Base-by-base conservation (phyloP, 2,329 filamentous ascomycete genomes). In the Phaeoacremonium minimum region DNA sequence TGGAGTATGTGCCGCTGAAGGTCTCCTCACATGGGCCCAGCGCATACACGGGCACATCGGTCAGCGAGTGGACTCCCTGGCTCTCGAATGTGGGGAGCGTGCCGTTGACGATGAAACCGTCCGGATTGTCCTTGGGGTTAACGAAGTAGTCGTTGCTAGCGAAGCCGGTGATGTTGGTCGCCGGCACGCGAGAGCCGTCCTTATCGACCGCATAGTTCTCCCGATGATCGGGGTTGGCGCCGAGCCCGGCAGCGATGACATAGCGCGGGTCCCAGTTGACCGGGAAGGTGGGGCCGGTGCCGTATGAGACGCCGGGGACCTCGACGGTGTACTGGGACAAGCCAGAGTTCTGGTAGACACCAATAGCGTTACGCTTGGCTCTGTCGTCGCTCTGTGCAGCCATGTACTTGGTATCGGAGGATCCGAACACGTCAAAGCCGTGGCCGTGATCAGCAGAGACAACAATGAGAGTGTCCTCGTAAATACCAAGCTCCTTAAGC, bases 371-470 rank as follows among this genome's bases (percentile, higher is more conserved):
- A 48, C 87, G 84, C 73, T 89, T 91, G 50, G 75, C 64, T 48
- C 87, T 83, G 56, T 85, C 78, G 14, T 72, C 70, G 6, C 69
- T 61, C 49, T 88, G 77, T 4, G 75, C 73, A 13, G 75, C 66
- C 32, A 91, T 70, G 61, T 90, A 93, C 55, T 84, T 69, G 14
- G 87, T 93, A 54, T 94, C 87, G 32, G 87, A 85, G 45, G 73
- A 81, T 44, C 87, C 87, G 56, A 83, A 90, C 48, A 94, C 87
- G 20, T 55, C 87, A 56, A 94, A 94, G 37, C 87, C 87, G 64
- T 94, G 87, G 29, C 87, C 87, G 68, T 93, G 87, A 54, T 94
- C 87, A n/a, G 87, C 84, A 4, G 87, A 88, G 33, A 93, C 85
- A 33, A 94, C 57, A 46, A 94, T 71, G 4, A 91, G 75, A 1